Base-by-base conservation (phyloP, 2,329 filamentous ascomycete genomes). In the Colletotrichum sp. region DNA sequence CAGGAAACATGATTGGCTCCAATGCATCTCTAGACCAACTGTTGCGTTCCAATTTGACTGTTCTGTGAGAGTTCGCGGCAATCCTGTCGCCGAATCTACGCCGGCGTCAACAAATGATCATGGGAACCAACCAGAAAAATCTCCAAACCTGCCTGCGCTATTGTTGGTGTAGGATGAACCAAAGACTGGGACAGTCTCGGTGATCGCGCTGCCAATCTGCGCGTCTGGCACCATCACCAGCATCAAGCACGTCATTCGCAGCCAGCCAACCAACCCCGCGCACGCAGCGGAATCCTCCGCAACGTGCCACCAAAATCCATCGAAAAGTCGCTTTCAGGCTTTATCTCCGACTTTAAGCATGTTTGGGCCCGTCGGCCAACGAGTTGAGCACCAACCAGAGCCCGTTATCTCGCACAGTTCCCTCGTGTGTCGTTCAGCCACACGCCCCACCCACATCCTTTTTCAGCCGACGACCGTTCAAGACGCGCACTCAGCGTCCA, bases 221-320 rank as follows among this genome's bases (percentile, higher is more conserved):
- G 10, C 26, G 24, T 67, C 72, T 72, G 38, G 64, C 73, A 75
- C 69, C 73, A 75, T 75, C 69, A 64, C 43, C 38, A 30, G 55
- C 64, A 55, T 58, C 24, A 68, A 75, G 73, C 73, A 75, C 73
- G 73, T 58, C 69, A 75, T 75, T 48, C 10, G 4, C 15, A 24
- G 60, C 57, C 63, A 63, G 18, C 32, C 18, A 26, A 32, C 38
- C 26, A 30, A 55, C 34, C 67, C 32, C 71, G n/a, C 69, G 58
- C 52, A 24, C 52, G 18, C 67, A 60, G 26, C 67, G 67, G 48
- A 18, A 21, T 66, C 34, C 72, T 74, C 67, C 72, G 72, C 72
- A 36, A 6, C 21, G 21, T 8, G 18, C 26, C 63, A 67, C 55
- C 34, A n/a, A n/a, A 43, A 67, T 10, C 21, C 18, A n/a, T 55